Conservation (phyloP, 1,139 yeast species). For the Kodamaea ohmeri region DNA sequence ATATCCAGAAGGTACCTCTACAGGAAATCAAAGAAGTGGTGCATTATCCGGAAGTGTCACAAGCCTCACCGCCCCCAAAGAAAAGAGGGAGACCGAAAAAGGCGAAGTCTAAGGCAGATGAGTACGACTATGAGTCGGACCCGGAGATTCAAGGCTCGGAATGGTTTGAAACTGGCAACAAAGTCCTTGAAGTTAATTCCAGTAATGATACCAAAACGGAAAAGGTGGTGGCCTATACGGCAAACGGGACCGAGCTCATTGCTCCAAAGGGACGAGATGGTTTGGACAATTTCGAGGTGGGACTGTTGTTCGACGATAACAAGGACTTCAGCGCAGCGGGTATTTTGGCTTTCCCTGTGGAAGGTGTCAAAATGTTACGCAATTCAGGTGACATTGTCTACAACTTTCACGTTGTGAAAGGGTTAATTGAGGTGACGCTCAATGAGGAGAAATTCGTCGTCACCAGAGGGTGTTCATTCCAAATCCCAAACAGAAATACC, state of each 20-base stretch:
- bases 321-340: constrained; percentile 75
- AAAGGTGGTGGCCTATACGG: constrained; percentile 67
- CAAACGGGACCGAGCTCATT: constrained; percentile 51
- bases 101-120: constrained; percentile 18
- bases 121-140: constrained; percentile 37
- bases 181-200: constrained; percentile 48
- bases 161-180: constrained; percentile 52
- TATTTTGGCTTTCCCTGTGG: constrained; percentile 61
- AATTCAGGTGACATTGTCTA: constrained; percentile 68
- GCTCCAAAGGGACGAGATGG: constrained; percentile 29
- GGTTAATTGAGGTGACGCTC: constrained; percentile 66
- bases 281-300: constrained; percentile 59
- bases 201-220: constrained; percentile 46
- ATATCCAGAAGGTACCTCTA: constrained; percentile 44
- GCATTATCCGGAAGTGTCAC: constrained; percentile 38
- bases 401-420: constrained; percentile 72
- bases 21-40: constrained; percentile 60
- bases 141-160: constrained; percentile 49
- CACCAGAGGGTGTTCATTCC: constrained; percentile 73
- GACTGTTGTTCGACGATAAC: constrained; percentile 66
- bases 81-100: constrained; percentile 11
- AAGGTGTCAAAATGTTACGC: constrained; percentile 61
- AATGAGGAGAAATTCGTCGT: constrained; percentile 60
- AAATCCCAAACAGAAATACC: constrained; percentile 73
- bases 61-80: constrained; percentile 10